These are phyloP conservation scores for Tetracladium setigerum DNA, from an alignment of 495 filamentous ascomycete genomes.

Conservation along the genomic window DNA sequence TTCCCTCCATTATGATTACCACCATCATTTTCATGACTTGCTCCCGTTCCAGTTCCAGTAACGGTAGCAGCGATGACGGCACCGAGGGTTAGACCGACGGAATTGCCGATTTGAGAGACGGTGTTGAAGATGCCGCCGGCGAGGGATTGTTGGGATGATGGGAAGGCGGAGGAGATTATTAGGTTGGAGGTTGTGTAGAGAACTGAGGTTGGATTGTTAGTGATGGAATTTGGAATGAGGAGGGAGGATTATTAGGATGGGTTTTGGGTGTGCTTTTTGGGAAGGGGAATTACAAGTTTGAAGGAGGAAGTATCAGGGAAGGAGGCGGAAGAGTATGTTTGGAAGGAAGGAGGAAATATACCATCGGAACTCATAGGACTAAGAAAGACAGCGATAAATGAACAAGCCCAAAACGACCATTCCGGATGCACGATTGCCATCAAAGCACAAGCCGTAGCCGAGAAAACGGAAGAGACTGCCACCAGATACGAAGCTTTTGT, in stretches of 20 bases:
- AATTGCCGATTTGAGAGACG: constrained; percentile 51
- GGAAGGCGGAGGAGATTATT: constrained; percentile 49
- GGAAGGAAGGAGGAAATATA: background rate
- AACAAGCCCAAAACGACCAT: constrained; percentile 47
- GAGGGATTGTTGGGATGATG: constrained; percentile 46
- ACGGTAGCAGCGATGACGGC: constrained; percentile 46
- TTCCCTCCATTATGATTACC: no score
- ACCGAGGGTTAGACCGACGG: constrained; percentile 47
- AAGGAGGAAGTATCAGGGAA: no score
- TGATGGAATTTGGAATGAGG: background rate
- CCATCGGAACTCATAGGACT: constrained; percentile 1
- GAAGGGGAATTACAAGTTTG: no score
- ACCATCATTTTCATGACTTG: no score
- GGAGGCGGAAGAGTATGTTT: no score
- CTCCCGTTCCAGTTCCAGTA: constrained; percentile 28
- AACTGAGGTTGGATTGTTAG: constrained; percentile 10
- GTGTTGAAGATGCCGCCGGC: constrained; percentile 60
- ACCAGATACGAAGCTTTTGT: constrained; percentile 42
- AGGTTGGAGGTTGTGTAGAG: constrained; percentile 56
- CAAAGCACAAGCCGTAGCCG: constrained; percentile 41
- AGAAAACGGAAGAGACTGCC: constrained; percentile 33
- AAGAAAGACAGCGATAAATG: constrained; percentile 34
- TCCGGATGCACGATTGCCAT: constrained; percentile 35
- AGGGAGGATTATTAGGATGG: no score
- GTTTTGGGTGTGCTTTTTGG: no score